Conservation (phyloP, 2,329 filamentous ascomycete genomes). For the Parascedosporium putredinis region DNA sequence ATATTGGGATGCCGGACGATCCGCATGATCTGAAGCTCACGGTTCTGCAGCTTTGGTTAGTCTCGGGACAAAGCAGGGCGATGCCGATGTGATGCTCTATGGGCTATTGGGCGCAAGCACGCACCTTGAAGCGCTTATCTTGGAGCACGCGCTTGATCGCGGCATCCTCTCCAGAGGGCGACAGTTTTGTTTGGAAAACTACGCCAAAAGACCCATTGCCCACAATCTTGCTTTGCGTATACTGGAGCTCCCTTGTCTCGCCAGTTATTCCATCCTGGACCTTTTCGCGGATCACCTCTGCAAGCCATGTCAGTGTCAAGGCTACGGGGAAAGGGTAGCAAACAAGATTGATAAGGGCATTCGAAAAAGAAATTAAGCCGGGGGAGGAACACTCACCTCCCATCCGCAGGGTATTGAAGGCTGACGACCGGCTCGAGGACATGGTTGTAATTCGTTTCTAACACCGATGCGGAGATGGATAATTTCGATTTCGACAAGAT, state of each 20-base stretch:
- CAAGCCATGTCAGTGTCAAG: constrained; percentile 12
- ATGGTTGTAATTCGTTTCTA: constrained; percentile 33
- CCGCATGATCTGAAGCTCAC: constrained; percentile 98
- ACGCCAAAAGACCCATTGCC: constrained; percentile 98
- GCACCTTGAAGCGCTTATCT: constrained; percentile 98
- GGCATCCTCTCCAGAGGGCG: constrained; percentile 94
- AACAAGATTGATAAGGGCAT: constrained; percentile 4
- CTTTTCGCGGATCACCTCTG: constrained; percentile 97
- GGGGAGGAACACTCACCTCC: constrained; percentile 62
- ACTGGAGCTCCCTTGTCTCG: constrained; percentile 92
- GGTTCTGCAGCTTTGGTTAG: constrained; percentile 58
- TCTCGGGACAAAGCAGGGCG: neutral
- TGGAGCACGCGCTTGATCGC: constrained; percentile 98
- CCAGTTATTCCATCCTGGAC: constrained; percentile 97
- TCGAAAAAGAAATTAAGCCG: constrained; percentile 9
- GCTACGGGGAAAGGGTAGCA: constrained; percentile 11
- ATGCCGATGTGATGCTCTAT: no score
- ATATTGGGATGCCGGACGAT: constrained; percentile 99
- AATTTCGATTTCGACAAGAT: neutral
- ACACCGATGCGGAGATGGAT: neutral
- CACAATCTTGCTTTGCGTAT: constrained; percentile 99
- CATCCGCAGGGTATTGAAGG: constrained; percentile 84
- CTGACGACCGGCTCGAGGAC: constrained; percentile 86
- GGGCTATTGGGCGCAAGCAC: constrained; percentile 6
- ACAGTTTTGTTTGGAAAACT: constrained; percentile 97